Base-by-base conservation (phyloP, 345 rosid genomes). In the Brassica nigra region DNA sequence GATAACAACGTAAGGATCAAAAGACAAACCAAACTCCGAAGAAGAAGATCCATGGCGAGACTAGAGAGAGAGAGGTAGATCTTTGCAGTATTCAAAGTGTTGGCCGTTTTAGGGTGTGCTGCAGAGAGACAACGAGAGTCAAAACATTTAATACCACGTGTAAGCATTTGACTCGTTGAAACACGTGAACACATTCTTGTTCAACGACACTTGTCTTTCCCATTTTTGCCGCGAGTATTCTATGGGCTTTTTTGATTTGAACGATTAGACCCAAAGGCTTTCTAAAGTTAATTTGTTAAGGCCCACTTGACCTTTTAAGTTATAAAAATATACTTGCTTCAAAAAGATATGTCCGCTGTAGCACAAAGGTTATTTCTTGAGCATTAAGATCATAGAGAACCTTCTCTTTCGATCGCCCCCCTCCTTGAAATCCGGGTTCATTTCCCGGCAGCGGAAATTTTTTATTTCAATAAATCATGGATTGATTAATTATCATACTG, bases 1-100 rank as follows among this genome's bases (percentile, higher is more conserved):
- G 80, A 73, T 62, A 89, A 76, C 14, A 85, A 1, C 71, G 81
- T 86, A 11, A 89, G 4, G 4, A 74, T 66, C 61, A 82, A 29
- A 58, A 78, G 2, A 23, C 67, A 72, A 15, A 62, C 6, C 27
- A 27, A 74, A 49, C 76, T 75, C 20, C 0, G 4, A 10, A 16
- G 71, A 62, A 2, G 71, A 62, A 6, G 37, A 62, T 80, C 79
- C 83, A 80, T 80, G 66, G 54, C 76, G 14, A 27, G 20, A 36
- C 33, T 2, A 67, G 28, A 52, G 74, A 70, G 27, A 36, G 44
- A 58, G 31, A 31, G 12, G 11, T 59, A 1, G 2, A 14, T 11
- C 27, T 16, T 62, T 52, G 65, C 31, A 39, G 23, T 29, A 15
- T n/a, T 70, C 54, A 44, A 73, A 30, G 80, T 62, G 66, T 61